These are phyloP conservation scores for Spongispora temasekensis DNA, from an alignment of 1,284 basidiomycete species.

Conservation along the genomic window DNA sequence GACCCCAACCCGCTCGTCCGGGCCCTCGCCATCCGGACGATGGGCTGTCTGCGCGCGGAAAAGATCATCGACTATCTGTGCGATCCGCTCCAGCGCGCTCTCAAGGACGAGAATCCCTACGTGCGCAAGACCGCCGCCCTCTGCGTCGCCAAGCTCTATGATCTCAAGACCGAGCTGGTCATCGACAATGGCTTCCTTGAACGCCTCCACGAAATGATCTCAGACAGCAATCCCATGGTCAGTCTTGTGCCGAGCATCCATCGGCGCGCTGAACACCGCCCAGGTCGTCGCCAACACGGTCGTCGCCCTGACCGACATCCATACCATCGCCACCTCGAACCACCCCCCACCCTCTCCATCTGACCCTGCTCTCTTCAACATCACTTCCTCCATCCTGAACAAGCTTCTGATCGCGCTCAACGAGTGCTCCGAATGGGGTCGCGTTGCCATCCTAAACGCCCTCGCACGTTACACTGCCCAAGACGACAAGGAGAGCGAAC, in stretches of 20 bases:
- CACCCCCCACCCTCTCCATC: slow-evolving; percentile 55
- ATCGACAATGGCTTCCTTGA: slow-evolving; percentile 95
- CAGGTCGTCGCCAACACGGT: slow-evolving; percentile 97
- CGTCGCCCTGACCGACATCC: slow-evolving; percentile 93
- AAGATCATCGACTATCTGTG: slow-evolving; percentile 99
- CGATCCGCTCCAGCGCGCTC: slow-evolving; percentile 88
- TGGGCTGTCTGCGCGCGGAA: slow-evolving; percentile 96
- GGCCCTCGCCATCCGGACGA: slow-evolving; percentile 95
- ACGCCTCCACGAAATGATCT: slow-evolving; percentile 86
- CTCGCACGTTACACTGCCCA: slow-evolving; percentile 81
- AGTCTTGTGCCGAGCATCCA: slow-evolving; percentile 24
- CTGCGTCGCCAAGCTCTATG: slow-evolving; percentile 95
- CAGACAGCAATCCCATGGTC: slow-evolving; percentile 98
- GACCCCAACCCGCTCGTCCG: slow-evolving; percentile 96
- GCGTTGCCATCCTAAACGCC: slow-evolving; percentile 89
- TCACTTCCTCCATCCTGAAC: slow-evolving; percentile 80
- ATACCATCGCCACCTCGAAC: slow-evolving; percentile 57
- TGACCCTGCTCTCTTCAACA: slow-evolving; percentile 74
- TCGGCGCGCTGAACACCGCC: neutral
- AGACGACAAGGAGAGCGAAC: slow-evolving; percentile 94
- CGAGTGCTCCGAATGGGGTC: slow-evolving; percentile 99
- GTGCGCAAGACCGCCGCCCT: slow-evolving; percentile 97
- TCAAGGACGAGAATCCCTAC: slow-evolving; percentile 96
- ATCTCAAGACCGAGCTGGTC: slow-evolving; percentile 93
- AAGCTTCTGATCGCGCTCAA: slow-evolving; percentile 95